Evolutionary conservation across 2,329 filamentous ascomycete genomes (phyloP), one percentile per base, ranked within the genome.

Genomic region (Sporothrix brunneoviolacea): DNA sequence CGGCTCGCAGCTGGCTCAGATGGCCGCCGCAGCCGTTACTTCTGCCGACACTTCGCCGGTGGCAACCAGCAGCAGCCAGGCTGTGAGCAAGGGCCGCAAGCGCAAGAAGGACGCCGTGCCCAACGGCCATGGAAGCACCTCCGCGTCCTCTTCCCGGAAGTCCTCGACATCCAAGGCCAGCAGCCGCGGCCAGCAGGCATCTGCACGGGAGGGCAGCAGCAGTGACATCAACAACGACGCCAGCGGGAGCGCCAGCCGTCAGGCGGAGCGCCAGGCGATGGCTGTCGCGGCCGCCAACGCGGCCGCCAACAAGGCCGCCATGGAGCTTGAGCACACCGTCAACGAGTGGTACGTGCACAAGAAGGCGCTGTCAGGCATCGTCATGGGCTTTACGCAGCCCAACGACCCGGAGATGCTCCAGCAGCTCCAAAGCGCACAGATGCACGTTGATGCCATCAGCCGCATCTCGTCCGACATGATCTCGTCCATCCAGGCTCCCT

Each of bases 281-380:
- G n/a, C n/a, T n/a, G n/a, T 28, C 19, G 16, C 13, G 22, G 47
- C 50, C 13, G 41, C 40, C 8, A 27, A 32, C n/a, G 42, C 49
- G 8, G 16, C 33, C 33, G 35, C 32, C 32, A 28, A 48, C 35
- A 57, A 57, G 52, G 60, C 63, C 10, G 60, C 62, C 12, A 61
- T 63, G 49, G 64, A 68, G 59, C 64, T 65, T 59, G 71, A 74
- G 51, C 62, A 65, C 59, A 71, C 73, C 43, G 65, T 74, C 47
- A 71, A 78, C 54, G 70, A 77, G 59, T 82, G 77, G 78, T 68
- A 77, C 60, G 76, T 82, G 56, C 80, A 84, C 66, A 83, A 79
- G 65, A 76, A 75, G 61, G 75, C 74, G 33, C 75, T 88, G 44
- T 76, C 84, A 58, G 73, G 72, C 54, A 77, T 86, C 36, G 70